Evolutionary conservation across 2,329 filamentous ascomycete genomes (phyloP).

Genomic region (Aspergillus sp.): DNA sequence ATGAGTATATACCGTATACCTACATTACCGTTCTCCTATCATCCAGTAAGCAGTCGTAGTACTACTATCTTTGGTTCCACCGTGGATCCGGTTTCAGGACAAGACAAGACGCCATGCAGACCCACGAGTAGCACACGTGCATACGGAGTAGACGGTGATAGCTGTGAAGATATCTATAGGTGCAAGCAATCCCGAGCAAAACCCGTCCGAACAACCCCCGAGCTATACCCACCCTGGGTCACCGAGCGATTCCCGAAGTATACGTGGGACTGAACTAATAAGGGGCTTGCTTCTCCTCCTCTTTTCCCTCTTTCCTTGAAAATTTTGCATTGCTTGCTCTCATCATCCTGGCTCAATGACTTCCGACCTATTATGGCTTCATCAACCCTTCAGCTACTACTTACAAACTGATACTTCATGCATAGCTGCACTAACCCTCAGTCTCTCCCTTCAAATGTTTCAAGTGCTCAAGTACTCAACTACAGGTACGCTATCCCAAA

Average conservation of each 20-base stretch:
- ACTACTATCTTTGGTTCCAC: too few species aligned
- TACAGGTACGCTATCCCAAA: not conserved
- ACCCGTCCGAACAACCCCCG: conserved; percentile 6
- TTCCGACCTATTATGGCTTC: too few species aligned
- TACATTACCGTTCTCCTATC: not conserved
- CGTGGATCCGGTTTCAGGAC: too few species aligned
- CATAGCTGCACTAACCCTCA: too few species aligned
- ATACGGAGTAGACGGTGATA: too few species aligned
- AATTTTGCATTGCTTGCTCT: not conserved
- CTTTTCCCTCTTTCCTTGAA: not conserved
- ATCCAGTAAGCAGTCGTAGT: too few species aligned
- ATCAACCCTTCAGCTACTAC: too few species aligned
- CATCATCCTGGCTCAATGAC: too few species aligned
- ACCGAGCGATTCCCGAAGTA: not conserved
- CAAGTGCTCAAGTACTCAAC: not conserved
- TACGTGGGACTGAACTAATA: not conserved
- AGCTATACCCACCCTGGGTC: conserved; percentile 5
- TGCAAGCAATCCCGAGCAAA: conserved; percentile 3
- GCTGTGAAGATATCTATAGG: not conserved
- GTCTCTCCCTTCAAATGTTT: too few species aligned
- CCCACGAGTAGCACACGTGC: too few species aligned
- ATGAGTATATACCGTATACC: not conserved
- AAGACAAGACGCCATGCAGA: too few species aligned
- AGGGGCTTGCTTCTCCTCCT: not conserved
- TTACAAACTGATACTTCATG: too few species aligned